Conservation (phyloP, 495 filamentous ascomycete genomes). For the Talaromyces stipitatus region DNA sequence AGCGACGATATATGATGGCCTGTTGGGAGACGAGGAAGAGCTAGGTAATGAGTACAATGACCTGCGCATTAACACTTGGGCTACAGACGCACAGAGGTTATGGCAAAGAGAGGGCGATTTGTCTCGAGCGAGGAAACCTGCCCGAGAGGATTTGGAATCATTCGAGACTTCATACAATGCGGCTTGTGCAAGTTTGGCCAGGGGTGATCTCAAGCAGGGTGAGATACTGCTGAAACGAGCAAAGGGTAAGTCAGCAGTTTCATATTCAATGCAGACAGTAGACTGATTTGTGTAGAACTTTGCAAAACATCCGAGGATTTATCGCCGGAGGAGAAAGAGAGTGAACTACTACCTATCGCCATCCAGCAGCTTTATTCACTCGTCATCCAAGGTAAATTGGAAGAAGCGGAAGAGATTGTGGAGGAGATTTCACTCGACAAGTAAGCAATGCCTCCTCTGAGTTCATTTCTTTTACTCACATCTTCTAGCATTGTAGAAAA, state of each 20-base stretch:
- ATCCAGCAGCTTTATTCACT: constrained; percentile 83
- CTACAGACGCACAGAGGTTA: constrained; percentile 76
- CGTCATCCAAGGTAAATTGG: constrained; percentile 59
- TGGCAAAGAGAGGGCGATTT: constrained; percentile 60
- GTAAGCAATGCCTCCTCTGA: constrained; percentile 34
- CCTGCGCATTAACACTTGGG: constrained; percentile 74
- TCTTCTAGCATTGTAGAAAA: constrained; percentile 61
- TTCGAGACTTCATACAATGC: constrained; percentile 95
- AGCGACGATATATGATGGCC: constrained; percentile 57
- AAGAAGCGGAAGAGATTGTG: constrained; percentile 63
- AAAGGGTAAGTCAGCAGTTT: constrained; percentile 40
- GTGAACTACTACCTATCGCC: constrained; percentile 76
- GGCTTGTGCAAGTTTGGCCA: constrained; percentile 77
- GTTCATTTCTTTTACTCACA: constrained; percentile 12
- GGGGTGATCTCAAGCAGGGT: constrained; percentile 66
- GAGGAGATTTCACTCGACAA: constrained; percentile 54
- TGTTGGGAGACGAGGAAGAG: constrained; percentile 40
- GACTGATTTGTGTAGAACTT: constrained; percentile 46
- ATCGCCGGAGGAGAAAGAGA: constrained; percentile 70
- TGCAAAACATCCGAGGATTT: constrained; percentile 81
- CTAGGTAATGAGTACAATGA: constrained; percentile 71
- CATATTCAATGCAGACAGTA: background rate
- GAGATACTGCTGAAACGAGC: constrained; percentile 77
- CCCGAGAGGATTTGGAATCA: constrained; percentile 71
- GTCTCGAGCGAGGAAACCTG: constrained; percentile 47